Base-by-base conservation (phyloP, 306 rosid genomes). In the Albizia julibrissin region DNA sequence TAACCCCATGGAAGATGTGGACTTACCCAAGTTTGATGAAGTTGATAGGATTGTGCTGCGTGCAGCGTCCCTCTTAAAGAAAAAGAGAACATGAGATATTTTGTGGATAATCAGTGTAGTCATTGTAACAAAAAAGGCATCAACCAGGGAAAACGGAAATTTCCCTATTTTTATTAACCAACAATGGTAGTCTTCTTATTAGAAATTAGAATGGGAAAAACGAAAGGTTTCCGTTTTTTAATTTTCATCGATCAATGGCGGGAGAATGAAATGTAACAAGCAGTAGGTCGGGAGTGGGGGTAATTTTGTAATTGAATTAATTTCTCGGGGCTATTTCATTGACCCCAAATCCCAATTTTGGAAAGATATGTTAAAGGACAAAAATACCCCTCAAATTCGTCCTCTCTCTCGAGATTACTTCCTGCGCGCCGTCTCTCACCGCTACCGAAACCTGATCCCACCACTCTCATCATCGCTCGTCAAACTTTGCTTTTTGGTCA, bases 41-140 rank as follows among this genome's bases (percentile, higher is more conserved):
- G 97, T 95, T 49, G 99, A 93, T 88, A 80, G 52, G 81, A 83
- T 95, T 80, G 90, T 93, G 82, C 81, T 93, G 50, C 97, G 78
- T 10, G 95, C 93, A 49, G 90, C 97, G 75, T 92, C 92, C 61
- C 90, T 89, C 76, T 78, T 93, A 31, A 89, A 89, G 89, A 91
- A 89, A 75, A 95, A 44, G 49, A 91, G 85, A 86, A 81, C 86
- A 77, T 93, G 83, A 82, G 65, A 72, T 44, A 52, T 29, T 34
- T 83, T 81, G 33, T 66, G 66, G 27, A 69, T 68, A 79, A 19
- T 66, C 70, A 43, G 16, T 44, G 77, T 71, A 61, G 11, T 37
- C 50, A 21, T 39, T 21, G 29, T 68, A 8, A 68, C 72, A 10
- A 24, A 68, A 68, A 37, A 69, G 27, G 33, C 11, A 19, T 52